Base-by-base conservation (phyloP, 2,329 filamentous ascomycete species). In the Diaporthe amygdali region DNA sequence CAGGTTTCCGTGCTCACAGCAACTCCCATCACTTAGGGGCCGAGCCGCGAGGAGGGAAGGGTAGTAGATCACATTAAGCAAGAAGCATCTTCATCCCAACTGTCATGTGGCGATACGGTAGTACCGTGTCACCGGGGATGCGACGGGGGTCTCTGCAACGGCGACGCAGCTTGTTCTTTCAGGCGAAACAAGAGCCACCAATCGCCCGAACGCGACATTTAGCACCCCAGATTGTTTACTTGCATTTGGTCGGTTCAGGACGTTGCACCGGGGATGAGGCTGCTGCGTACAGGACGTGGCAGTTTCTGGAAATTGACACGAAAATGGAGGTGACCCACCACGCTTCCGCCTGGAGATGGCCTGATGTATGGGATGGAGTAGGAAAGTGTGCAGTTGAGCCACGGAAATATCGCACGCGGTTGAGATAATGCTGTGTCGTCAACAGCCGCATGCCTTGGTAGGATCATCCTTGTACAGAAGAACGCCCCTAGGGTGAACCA, bases 161-260 rank as follows among this genome's bases (percentile, higher is more conserved):
- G 59, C 59, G 27, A 63, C 30, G 41, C 59, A 63, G 59, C 54
- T 22, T 25, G 54, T 30, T 41, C 55, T 41, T 63, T 47, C 59
- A 25, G 59, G 41, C 59, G 59, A 63, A 63, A 63, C 59, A 47
- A 63, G 59, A 63, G 41, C 27, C 59, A 63, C 59, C 56, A 63
- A 63, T 63, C 56, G 56, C 56, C 56, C 56, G 39, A 63, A 63
- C 39, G 39, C 39, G 39, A 5, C 10, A 32, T n/a, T n/a, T 20
- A 61, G 56, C 56, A 17, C 39, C 30, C 59, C 41, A 63, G 41
- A 63, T 47, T 63, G 59, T 47, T 63, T 47, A 39, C 41, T 47
- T 47, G 41, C 59, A 37, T 34, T 17, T 63, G 20, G 5, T 14
- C 15, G 37, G 37, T 8, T 14, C 6, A 39, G 37, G 15, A 14